Base-by-base conservation (phyloP, 352 stramenopile species). In the Pythium pyrilobum region DNA sequence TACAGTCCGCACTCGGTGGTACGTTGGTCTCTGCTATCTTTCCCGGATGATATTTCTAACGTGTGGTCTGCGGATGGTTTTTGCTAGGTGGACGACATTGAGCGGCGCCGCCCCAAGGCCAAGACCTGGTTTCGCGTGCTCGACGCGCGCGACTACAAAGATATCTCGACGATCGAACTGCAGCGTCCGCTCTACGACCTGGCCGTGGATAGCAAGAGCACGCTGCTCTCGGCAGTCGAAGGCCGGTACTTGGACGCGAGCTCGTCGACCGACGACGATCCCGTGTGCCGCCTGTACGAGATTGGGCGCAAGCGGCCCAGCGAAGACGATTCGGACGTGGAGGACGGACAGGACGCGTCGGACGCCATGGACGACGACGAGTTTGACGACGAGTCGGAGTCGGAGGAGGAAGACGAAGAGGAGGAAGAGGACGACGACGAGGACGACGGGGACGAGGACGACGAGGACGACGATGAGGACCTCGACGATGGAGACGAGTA, bases 291-390 rank as follows among this genome's bases (percentile, higher is more conserved):
- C 13, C 59, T 95, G n/a, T 96, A 96, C 37, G 86, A 96, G 36
- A 77, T 95, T 41, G 87, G 87, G 9, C 71, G 87, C 2, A 92
- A 89, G 47, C 82, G 84, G 1, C 77, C 83, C 11, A 81, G 82
- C 38, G 87, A 96, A 62, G 85, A 89, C 47, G 87, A 96, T 51
- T 96, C 87, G 8, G 87, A 96, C 52, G 66, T 87, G 18, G 87
- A 96, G 59, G 80, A 91, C 45, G 78, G 59, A 11, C 60, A 84
- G 13, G 78, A 85, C 8, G 80, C 82, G 3, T 87, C 76, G 25
- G 78, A 89, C 32, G 70, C 71, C 5, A 66, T 89, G 44, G 80
- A 92, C 16, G 79, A 90, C 39, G 79, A 90, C 34, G 83, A 93
- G 40, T 90, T 84, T 34, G 83, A 92, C 38, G 68, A 89, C 36